These are phyloP conservation scores for Thalia dealbata DNA, from an alignment of 176 grass and related monocot species.

Conservation along the genomic window DNA sequence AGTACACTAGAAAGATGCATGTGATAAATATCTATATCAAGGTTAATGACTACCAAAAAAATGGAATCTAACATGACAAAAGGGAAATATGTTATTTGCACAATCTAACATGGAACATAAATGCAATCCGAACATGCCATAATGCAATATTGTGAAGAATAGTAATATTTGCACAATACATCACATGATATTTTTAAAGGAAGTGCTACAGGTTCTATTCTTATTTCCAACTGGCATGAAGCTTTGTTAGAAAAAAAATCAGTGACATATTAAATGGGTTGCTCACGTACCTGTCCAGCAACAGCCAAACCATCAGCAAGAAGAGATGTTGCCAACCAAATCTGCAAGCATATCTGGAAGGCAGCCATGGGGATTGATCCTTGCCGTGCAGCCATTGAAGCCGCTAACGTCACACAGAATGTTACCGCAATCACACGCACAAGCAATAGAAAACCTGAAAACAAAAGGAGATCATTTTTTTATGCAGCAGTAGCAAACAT, in stretches of 20 bases:
- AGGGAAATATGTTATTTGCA: background rate
- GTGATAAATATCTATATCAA: background rate
- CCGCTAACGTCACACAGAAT: constrained; percentile 73
- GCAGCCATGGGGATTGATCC: constrained; percentile 81
- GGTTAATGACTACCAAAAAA: background rate
- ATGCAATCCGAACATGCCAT: background rate
- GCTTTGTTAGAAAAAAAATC: background rate
- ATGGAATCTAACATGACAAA: background rate
- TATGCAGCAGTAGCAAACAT: background rate
- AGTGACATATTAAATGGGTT: background rate
- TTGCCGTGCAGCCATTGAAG: constrained; percentile 66
- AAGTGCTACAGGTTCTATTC: background rate
- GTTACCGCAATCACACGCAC: constrained; percentile 71
- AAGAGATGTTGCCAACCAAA: constrained; percentile 80
- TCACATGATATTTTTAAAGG: background rate
- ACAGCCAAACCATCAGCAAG: constrained; percentile 92
- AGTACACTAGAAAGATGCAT: too few species aligned
- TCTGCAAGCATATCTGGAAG: constrained; percentile 91
- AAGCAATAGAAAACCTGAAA: constrained; percentile 61
- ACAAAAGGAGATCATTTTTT: constrained; percentile 2
- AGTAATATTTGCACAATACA: background rate
- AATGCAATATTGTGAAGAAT: background rate
- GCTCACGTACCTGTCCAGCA: constrained; percentile 60
- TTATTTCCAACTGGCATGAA: background rate
- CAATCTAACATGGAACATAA: too few species aligned